Evolutionary conservation across 1,139 yeast genomes (phyloP).

Genomic region (Nakaseomyces kungkrabaensis): DNA sequence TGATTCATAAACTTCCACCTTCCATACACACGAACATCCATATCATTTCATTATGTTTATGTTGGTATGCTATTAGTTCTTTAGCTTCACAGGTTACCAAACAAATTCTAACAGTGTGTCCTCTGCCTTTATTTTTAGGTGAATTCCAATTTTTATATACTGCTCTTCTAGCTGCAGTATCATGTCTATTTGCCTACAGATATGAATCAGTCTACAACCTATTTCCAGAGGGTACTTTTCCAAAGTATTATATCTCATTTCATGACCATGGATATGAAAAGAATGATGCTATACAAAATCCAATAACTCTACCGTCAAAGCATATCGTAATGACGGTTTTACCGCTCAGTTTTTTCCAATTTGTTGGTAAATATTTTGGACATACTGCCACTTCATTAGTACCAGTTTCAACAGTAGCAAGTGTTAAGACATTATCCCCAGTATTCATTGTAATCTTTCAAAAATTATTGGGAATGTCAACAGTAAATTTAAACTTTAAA

Average conservation of each 20-base stretch:
- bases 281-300: neutral
- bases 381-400: slow-evolving; percentile 86
- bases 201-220: slow-evolving; percentile 15
- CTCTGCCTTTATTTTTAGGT: slow-evolving; percentile 75
- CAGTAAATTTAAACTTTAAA: slow-evolving; percentile 57
- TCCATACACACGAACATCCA: slow-evolving; percentile 13
- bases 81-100: slow-evolving; percentile 79
- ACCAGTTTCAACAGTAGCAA: slow-evolving; percentile 89
- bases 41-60: slow-evolving; percentile 45
- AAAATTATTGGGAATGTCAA: slow-evolving; percentile 48
- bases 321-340: slow-evolving; percentile 59
- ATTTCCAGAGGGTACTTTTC: slow-evolving; percentile 53
- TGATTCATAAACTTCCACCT: neutral
- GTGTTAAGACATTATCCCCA: slow-evolving; percentile 87
- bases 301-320: slow-evolving; percentile 30
- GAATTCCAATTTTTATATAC: slow-evolving; percentile 78
- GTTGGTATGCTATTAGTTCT: slow-evolving; percentile 79
- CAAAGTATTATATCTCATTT: slow-evolving; percentile 24
- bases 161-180: slow-evolving; percentile 31
- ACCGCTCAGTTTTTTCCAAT: slow-evolving; percentile 90
- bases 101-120: slow-evolving; percentile 57
- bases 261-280: slow-evolving; percentile 11
- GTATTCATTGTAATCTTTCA: slow-evolving; percentile 73
- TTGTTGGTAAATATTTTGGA: slow-evolving; percentile 81
- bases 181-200: slow-evolving; percentile 24